Base-by-base conservation (phyloP, 2,329 filamentous ascomycete genomes). In the Aspergillus sp. region DNA sequence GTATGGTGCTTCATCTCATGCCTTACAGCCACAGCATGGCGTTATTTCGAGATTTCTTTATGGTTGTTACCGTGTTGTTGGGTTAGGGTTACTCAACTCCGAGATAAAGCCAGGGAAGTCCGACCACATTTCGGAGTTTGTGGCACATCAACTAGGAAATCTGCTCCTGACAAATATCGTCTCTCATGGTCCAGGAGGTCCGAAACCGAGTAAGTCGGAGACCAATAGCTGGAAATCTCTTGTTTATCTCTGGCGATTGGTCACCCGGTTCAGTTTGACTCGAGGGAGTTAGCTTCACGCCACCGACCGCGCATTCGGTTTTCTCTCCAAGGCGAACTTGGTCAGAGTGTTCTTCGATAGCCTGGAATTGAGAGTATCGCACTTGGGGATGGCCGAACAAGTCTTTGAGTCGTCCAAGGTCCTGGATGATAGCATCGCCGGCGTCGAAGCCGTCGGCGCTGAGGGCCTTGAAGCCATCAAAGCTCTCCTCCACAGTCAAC, bases 381-480 rank as follows among this genome's bases (percentile, higher is more conserved):
- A 2, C 4, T 54, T 25, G 19, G n/a, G 9, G 22, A 54, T 41
- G 34, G 34, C 11, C 15, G 34, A 41, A 15, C 34, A 41, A 41
- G 34, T 17, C 11, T 15, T 41, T 15, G 34, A 46, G 52, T n/a
- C 22, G 52, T 54, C 34, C 1, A 54, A 22, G 23, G 30, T 7
- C 34, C 11, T 41, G 11, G 13, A 15, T 11, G 34, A 41, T 4
- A 41, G 9, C 13, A 8, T 41, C 34, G 34, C 34, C 13, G 34
- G 34, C 9, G 11, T 41, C 34, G 34, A 41, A 41, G 34, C 34
- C 2, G 34, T 54, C 23, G 38, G 52, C 1, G n/a, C 38, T 8
- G 52, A 54, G 25, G 52, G 52, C 34, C 52, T 54, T 13, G 52
- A 54, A 54, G 52, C 52, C 3, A 54, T 54, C 52, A 54, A 28